Conservation (phyloP, 306 rosid species). For the Trichosanthes cucumerina region DNA sequence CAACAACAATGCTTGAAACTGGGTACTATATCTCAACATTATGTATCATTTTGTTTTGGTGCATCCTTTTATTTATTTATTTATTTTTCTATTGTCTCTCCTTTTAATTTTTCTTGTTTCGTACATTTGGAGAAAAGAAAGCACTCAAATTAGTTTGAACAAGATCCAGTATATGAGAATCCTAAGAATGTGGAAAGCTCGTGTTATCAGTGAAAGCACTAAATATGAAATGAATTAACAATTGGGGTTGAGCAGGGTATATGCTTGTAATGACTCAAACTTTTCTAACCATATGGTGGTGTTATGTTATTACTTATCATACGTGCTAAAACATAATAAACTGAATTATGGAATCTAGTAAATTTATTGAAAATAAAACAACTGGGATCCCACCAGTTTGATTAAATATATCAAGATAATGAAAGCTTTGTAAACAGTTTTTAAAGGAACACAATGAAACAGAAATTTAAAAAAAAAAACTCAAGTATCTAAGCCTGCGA, state of each 20-base stretch:
- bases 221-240: neutral
- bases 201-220: neutral
- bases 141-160: neutral
- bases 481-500: neutral
- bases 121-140: neutral
- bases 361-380: neutral
- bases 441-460: neutral
- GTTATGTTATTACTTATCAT: neutral
- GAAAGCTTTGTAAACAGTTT: neutral
- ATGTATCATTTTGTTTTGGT: neutral
- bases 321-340: neutral
- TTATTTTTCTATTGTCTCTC: neutral
- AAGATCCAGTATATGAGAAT: neutral
- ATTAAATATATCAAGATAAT: neutral
- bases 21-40: slow-evolving; percentile 47
- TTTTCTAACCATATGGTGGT: neutral
- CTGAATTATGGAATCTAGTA: neutral
- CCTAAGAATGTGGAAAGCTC: neutral
- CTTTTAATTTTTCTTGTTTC: neutral
- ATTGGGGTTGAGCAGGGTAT: neutral
- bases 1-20: slow-evolving; percentile 95
- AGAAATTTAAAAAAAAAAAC: neutral
- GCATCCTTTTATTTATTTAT: neutral
- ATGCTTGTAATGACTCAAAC: neutral
- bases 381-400: neutral